Base-by-base conservation (phyloP, 2,329 filamentous ascomycete species). In the Magnaporthales sp. region DNA sequence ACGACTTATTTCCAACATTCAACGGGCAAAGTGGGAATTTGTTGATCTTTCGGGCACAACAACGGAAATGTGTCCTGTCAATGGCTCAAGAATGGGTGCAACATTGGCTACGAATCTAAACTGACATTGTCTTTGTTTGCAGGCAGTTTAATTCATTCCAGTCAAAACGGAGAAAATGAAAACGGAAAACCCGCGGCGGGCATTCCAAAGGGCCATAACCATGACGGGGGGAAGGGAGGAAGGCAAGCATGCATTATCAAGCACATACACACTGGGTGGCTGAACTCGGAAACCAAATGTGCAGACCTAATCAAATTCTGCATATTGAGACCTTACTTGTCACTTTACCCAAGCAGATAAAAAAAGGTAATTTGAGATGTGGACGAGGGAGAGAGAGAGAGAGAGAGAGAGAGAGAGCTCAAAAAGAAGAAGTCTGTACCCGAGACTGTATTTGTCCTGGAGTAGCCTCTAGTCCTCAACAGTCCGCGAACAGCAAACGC, bases 121-220 rank as follows among this genome's bases (percentile, higher is more conserved):
- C 70, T 71, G 73, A 76, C 74, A 77, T 76, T 73, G 74, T 75
- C 75, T 77, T 78, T 77, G 75, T 77, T 72, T 65, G 63, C 67
- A 67, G 68, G 68, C 69, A 67, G 19, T 51, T 15, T 8, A 56
- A 30, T 66, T 65, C 71, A 72, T 72, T 72, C 71, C 71, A 72
- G 66, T 56, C 64, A 65, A 54, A 62, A 68, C 62, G 60, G 61
- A 58, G 26, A 66, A 8, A 19, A n/a, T 15, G 38, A 19, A 51
- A 51, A 51, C 38, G 4, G 38, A 51, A 51, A 51, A n/a, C n/a
- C 38, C 5, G 38, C 38, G n/a, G 38, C 38, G 6, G 7, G n/a
- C 38, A 51, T 51, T 51, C 38, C 38, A 51, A n/a, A 51, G 15
- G 19, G 6, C 19, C 38, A 51, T 51, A 8, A 7, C 38, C 38